Percentiles rank a stretch among this genome's conserved stretches.
Evolutionary conservation across 345 rosid species (phyloP).

Genomic region (Eucalyptus sp.): DNA sequence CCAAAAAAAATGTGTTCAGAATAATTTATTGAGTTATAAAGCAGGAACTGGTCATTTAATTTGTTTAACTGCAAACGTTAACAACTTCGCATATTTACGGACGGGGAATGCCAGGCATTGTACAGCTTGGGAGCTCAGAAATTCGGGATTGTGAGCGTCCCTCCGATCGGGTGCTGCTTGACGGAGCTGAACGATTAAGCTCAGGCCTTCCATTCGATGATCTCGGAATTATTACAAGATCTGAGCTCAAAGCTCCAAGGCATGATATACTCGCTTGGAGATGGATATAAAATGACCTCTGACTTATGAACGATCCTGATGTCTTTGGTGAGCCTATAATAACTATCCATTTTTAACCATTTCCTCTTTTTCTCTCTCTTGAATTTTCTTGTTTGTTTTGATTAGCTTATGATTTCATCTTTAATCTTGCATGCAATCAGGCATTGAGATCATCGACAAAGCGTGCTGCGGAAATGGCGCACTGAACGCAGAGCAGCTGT

Average conservation of each 20-base stretch:
- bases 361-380: not conserved
- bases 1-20: not conserved
- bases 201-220: not conserved
- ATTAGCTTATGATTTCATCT: not conserved
- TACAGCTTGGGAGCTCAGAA: constrained; percentile 21
- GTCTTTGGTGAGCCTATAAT: not conserved
- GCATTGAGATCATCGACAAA: not conserved
- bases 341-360: not conserved
- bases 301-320: not conserved
- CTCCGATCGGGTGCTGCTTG: constrained; percentile 17
- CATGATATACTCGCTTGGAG: constrained; percentile 4
- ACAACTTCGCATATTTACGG: not conserved
- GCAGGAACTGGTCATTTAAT: not conserved
- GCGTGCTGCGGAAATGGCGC: constrained; percentile 6
- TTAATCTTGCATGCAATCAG: not conserved
- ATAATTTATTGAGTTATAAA: not conserved
- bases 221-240: not conserved
- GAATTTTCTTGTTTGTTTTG: not conserved
- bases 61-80: not conserved
- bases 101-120: not conserved
- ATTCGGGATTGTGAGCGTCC: constrained; percentile 17
- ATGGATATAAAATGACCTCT: constrained; percentile 1
- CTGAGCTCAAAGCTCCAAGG: not conserved
- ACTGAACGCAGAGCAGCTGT: not conserved
- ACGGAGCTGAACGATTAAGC: constrained; percentile 8